Conservation (phyloP, 805 yeast species). For the Kodamaea laetipori region DNA sequence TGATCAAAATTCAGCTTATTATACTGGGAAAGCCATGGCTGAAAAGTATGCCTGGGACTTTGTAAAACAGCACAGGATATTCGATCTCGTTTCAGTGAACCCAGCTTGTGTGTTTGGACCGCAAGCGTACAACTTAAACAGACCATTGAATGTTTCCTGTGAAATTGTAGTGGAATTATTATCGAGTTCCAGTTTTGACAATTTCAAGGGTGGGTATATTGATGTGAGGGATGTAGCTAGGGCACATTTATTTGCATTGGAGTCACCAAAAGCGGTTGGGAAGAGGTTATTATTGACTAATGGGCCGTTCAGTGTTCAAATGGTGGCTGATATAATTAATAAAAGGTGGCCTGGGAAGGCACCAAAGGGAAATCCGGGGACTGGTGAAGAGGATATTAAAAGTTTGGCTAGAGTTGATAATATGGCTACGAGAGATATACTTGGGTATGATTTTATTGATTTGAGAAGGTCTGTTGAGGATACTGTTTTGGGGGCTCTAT, state of each 20-base stretch:
- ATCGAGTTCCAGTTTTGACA: slow-evolving; percentile 22
- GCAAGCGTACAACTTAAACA: slow-evolving; percentile 14
- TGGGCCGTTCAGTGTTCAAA: slow-evolving; percentile 36
- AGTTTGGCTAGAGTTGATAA: slow-evolving; percentile 25
- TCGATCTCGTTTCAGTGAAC: slow-evolving; percentile 29
- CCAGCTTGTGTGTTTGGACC: slow-evolving; percentile 21
- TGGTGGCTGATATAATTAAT: slow-evolving; percentile 31
- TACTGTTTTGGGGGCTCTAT: slow-evolving; percentile 19
- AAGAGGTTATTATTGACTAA: slow-evolving; percentile 36
- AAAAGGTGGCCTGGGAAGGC: slow-evolving; percentile 20
- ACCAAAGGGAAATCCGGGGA: slow-evolving; percentile 30
- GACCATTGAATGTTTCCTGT: slow-evolving; percentile 27
- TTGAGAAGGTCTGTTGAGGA: slow-evolving; percentile 28
- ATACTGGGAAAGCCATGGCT: slow-evolving; percentile 35
- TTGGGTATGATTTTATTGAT: slow-evolving; percentile 24
- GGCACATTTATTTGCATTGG: slow-evolving; percentile 38
- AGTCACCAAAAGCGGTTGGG: slow-evolving; percentile 22
- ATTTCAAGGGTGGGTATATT: slow-evolving; percentile 22
- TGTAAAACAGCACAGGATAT: slow-evolving; percentile 7
- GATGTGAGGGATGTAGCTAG: slow-evolving; percentile 29
- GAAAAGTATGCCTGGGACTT: slow-evolving; percentile 29
- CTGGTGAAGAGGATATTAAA: slow-evolving; percentile 29
- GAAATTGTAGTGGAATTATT: slow-evolving; percentile 20
- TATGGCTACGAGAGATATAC: slow-evolving; percentile 13
- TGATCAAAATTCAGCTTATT: slow-evolving; percentile 42